Evolutionary conservation across 129 eudicot species (phyloP), one percentile per base, ranked within the genome.

Genomic region (Solidago caesia): DNA sequence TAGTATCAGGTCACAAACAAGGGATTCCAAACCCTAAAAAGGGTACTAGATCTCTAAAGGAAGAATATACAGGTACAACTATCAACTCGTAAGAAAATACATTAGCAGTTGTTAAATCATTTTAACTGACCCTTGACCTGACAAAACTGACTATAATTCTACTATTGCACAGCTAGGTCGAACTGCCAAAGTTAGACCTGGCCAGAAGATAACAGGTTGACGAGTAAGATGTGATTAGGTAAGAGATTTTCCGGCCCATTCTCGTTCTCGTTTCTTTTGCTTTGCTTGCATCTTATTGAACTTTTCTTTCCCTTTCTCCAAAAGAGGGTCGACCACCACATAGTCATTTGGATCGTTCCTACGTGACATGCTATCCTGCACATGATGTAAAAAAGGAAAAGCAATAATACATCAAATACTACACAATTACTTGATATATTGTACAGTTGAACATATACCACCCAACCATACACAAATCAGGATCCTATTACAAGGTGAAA

Each of bases 161-260:
- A 41, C 42, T 13, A 53, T 77, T 44, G 42, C 21, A 74, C 8
- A 2, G 69, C 58, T 3, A 7, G 75, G 49, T 16, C 43, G 67
- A 72, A 15, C 21, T 10, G 58, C 55, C 10, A 66, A 66, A 44
- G n/a, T 7, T 39, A 43, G 15, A 51, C 49, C 5, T n/a, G 27
- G 33, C 41, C 27, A 53, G n/a, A 75, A 44, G 71, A 42, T 26
- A 47, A 67, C 26, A 12, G 26, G 44, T 43, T 13, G 55, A 39
- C 25, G 61, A n/a, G 48, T 6, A 68, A 15, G 14, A n/a, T 41
- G 65, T 14, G 71, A 76, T 86, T 72, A 92, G 13, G 95, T 87
- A 70, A 93, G 96, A 60, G 98, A 90, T 70, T 83, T 88, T 64
- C 98, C 98, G 48, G 98, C 98, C 98, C 98, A 93, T 83, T 93